phyloP scores from a whole-genome alignment of 495 filamentous ascomycete species.

The Aspergillus haitiensis region DNA sequence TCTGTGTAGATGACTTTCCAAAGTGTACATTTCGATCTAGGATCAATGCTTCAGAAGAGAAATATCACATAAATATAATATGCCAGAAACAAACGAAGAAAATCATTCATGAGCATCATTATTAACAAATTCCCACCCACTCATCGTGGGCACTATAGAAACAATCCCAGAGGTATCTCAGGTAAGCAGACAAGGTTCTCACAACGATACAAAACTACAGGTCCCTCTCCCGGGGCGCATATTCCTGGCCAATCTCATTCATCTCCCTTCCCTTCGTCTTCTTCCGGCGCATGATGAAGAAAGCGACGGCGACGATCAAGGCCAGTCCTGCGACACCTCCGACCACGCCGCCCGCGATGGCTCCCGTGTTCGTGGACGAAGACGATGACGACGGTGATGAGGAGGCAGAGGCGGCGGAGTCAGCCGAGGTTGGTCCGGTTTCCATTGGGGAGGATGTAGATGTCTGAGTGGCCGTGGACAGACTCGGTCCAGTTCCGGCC shows the following conservation, averaged over 20 bases:
- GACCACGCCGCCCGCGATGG: constrained; percentile 10
- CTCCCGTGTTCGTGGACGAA: not conserved
- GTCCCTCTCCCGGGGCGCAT: not conserved
- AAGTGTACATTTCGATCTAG: too few species aligned
- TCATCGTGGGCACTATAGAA: too few species aligned
- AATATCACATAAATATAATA: too few species aligned
- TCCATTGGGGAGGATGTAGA: not conserved
- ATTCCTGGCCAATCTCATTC: constrained; percentile 1
- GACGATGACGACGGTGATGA: not conserved
- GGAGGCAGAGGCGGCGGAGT: not conserved
- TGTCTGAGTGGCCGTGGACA: too few species aligned
- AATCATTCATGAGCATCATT: too few species aligned
- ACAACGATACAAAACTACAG: not conserved
- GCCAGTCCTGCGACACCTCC: constrained; percentile 7
- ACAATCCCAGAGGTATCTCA: too few species aligned
- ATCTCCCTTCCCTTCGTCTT: not conserved
- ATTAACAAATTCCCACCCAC: too few species aligned
- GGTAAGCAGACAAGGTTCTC: not conserved
- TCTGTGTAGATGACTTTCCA: too few species aligned
- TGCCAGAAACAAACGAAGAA: too few species aligned
- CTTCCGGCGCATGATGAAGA: not conserved
- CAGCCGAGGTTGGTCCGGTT: not conserved
- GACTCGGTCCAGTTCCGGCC: too few species aligned
- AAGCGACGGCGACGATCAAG: not conserved
- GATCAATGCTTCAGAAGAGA: too few species aligned